Base-by-base conservation (phyloP, 139 green algal species). In the Pseudopediastrum boryanum region DNA sequence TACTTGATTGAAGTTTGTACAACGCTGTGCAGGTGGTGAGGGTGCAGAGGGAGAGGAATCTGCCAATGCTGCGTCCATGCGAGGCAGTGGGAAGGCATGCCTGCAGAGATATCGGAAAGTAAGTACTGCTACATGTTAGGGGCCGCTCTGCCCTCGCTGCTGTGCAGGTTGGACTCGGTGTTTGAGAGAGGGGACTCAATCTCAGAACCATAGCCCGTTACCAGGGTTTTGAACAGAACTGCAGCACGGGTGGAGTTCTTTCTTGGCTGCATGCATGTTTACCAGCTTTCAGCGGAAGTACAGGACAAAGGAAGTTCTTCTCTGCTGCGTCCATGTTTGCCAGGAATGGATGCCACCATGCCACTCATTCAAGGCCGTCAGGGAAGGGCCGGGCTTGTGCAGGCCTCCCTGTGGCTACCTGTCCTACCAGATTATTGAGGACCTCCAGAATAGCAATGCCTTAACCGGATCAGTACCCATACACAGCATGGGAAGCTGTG, bases 21-120 rank as follows among this genome's bases (percentile, higher is more conserved):
- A 38, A n/a, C 25, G 10, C 9, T 39, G 56, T 27, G 56, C 7
- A 31, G 33, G 16, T 35, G 33, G n/a, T 12, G 16, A n/a, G 13
- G 61, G 61, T 42, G 61, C n/a, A 4, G 61, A 21, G 31, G 38
- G 63, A 51, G 52, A 44, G 21, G 16, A 63, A 74, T 64, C 46
- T 62, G 2, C 46, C 61, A 54, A 27, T 27, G 54, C 54, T 13
- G 61, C 61, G 8, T 10, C 33, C 8, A 63, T 83, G 39, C 19
- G 77, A 59, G 25, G 73, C 54, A 73, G 50, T 25, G 62, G 43
- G 43, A 96, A 97, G 68, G 93, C 92, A 0, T 94, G 87, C 72
- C 85, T 97, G 79, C 88, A 94, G 81, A 81, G 91, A 0, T 96
- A 94, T 71, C 61, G 89, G 12, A 50, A 64, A 85, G 85, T 85